These are phyloP conservation scores for Phylloporus scabripes DNA, from an alignment of 768 basidiomycete genomes.

Conservation along the genomic window DNA sequence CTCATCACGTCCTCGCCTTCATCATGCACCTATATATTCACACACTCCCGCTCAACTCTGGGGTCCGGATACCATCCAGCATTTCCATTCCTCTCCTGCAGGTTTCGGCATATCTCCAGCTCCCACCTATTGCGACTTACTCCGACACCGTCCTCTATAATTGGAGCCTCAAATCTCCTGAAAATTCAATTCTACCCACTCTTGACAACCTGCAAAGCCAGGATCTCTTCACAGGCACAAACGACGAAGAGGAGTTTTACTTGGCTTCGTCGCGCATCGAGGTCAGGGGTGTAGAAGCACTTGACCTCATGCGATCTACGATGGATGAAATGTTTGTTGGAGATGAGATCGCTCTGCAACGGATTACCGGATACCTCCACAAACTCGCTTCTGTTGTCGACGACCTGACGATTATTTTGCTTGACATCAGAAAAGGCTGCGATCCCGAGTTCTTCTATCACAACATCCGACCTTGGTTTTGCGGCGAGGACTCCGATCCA, in stretches of 20 bases:
- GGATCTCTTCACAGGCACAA: slow-evolving; percentile 71
- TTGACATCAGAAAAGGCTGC: slow-evolving; percentile 62
- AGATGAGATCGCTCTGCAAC: slow-evolving; percentile 56
- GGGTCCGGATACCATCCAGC: slow-evolving; percentile 60
- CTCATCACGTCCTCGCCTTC: slow-evolving; percentile 68
- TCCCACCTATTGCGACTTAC: slow-evolving; percentile 88
- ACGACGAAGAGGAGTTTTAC: slow-evolving; percentile 85
- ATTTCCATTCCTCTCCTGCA: slow-evolving; percentile 73
- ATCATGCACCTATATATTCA: slow-evolving; percentile 78
- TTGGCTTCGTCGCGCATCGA: slow-evolving; percentile 83
- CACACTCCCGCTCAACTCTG: slow-evolving; percentile 43
- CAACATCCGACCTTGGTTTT: slow-evolving; percentile 75
- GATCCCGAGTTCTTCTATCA: slow-evolving; percentile 70
- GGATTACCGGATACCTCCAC: slow-evolving; percentile 59
- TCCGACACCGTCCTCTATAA: slow-evolving; percentile 92
- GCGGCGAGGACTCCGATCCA: slow-evolving; percentile 56
- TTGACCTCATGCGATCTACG: slow-evolving; percentile 77
- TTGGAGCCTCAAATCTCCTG: slow-evolving; percentile 43
- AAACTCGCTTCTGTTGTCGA: slow-evolving; percentile 61
- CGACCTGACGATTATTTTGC: slow-evolving; percentile 54
- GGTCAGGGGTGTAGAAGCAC: slow-evolving; percentile 74
- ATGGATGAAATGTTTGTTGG: slow-evolving; percentile 88
- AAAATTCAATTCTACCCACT: slow-evolving; percentile 30
- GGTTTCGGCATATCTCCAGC: slow-evolving; percentile 61
- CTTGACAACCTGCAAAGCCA: slow-evolving; percentile 57